A percentile compares a stretch with the other conserved stretches of the same genome.
phyloP scores from a whole-genome alignment of 192 early-diverging fungal genomes.

The Gaertneriomyces sp. region DNA sequence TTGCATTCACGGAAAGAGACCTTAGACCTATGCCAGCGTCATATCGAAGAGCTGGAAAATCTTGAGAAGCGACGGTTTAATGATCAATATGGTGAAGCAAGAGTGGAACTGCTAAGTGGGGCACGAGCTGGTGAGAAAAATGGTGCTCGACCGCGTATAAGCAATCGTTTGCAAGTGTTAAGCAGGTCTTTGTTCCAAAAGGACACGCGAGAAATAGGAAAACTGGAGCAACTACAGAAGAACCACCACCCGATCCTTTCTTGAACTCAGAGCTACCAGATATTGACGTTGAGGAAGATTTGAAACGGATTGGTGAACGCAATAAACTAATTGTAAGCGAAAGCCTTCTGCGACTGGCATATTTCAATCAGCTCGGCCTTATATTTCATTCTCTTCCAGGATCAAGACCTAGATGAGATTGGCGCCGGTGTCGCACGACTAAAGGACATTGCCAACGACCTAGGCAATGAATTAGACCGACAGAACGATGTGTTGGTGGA shows the following conservation, averaged over 20 bases:
- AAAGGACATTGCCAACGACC: slow-evolving; percentile 53
- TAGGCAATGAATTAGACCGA: slow-evolving; percentile 56
- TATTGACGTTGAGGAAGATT: slow-evolving; percentile 62
- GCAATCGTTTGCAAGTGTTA: no score
- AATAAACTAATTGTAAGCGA: slow-evolving; percentile 50
- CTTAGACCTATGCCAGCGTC: slow-evolving; percentile 44
- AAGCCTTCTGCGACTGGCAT: neutral
- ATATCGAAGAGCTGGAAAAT: slow-evolving; percentile 60
- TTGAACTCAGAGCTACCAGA: slow-evolving; percentile 51
- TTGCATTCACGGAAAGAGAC: slow-evolving; percentile 50
- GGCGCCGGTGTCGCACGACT: slow-evolving; percentile 47
- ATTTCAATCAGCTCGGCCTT: neutral
- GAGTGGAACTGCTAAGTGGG: slow-evolving; percentile 44
- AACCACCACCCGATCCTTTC: slow-evolving; percentile 42
- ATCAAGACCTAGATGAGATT: slow-evolving; percentile 53
- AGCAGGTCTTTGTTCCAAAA: no score
- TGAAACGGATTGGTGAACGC: slow-evolving; percentile 50
- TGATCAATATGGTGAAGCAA: slow-evolving; percentile 41
- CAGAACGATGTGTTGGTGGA: slow-evolving; percentile 56
- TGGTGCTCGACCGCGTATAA: no score
- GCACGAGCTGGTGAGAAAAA: no score
- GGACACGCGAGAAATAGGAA: no score
- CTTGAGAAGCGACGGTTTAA: slow-evolving; percentile 54
- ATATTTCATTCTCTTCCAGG: slow-evolving; percentile 23
- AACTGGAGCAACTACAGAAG: slow-evolving; percentile 23